Evolutionary conservation across 2,329 filamentous ascomycete genomes (phyloP).

Genomic region (Ambrosiella xylebori): DNA sequence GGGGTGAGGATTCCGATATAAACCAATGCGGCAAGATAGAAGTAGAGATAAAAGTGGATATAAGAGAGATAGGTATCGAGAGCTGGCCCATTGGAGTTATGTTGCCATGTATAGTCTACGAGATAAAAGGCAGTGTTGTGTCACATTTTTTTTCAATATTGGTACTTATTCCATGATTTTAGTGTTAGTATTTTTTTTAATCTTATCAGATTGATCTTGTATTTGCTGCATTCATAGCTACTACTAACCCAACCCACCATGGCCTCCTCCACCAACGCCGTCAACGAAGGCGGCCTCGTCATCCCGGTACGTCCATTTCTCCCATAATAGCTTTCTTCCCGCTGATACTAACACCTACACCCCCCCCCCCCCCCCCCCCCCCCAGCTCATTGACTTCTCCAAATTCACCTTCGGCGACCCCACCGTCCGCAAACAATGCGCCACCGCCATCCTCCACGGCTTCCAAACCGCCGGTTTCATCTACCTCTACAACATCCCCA

Average conservation of each 20-base stretch:
- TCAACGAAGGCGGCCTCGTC: conserved; percentile 33
- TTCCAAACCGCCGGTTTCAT: conserved; percentile 82
- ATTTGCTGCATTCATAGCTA: neutral
- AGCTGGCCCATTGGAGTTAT: no score
- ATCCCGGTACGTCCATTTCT: conserved; percentile 30
- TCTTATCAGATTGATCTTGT: neutral
- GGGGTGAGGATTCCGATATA: no score
- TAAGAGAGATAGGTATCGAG: no score
- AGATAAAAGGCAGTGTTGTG: no score
- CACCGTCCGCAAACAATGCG: conserved; percentile 44
- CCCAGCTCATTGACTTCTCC: conserved; percentile 61
- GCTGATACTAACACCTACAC: neutral
- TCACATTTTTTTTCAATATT: neutral
- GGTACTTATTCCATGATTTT: neutral
- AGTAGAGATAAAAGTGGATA: no score
- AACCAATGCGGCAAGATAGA: no score
- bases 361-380: conserved; percentile 14
- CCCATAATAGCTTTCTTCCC: neutral
- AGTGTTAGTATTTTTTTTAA: neutral
- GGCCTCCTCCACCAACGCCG: conserved; percentile 24
- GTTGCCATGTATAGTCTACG: no score
- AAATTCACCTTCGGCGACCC: conserved; percentile 49
- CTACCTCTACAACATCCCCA: conserved; percentile 67
- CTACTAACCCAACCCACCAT: conserved; percentile 18
- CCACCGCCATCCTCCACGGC: conserved; percentile 54